Evolutionary conservation across 140 eudicot species (phyloP).

Genomic region (Oenanthe javanica): DNA sequence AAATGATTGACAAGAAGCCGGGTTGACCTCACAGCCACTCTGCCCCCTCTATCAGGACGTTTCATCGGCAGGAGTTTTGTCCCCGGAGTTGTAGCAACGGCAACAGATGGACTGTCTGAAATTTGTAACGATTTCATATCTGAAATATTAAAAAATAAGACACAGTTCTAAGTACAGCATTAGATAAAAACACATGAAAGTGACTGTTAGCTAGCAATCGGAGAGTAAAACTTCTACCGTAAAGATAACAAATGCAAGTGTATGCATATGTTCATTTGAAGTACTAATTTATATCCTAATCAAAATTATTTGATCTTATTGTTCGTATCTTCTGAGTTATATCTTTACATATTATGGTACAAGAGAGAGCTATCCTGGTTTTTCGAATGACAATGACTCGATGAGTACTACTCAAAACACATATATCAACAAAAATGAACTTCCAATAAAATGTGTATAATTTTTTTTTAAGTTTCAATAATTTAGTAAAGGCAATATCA

Average conservation of each 20-base stretch:
- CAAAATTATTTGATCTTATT: too few relatives aligned
- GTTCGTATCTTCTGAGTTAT: background rate
- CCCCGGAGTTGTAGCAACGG: background rate
- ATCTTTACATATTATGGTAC: background rate
- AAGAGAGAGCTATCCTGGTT: background rate
- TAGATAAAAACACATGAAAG: background rate
- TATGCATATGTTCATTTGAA: background rate
- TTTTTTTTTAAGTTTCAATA: too few relatives aligned
- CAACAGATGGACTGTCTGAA: constrained; percentile 7
- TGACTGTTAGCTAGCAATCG: background rate
- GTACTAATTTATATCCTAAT: background rate
- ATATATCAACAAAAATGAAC: background rate
- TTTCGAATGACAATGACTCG: background rate
- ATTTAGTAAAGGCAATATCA: background rate
- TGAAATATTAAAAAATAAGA: background rate
- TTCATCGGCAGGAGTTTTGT: constrained; percentile 22
- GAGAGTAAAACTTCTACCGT: background rate
- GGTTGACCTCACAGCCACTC: constrained; percentile 7
- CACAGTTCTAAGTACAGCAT: background rate
- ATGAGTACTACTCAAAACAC: background rate
- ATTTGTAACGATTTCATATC: constrained; percentile 3
- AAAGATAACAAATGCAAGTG: background rate
- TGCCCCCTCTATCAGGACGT: constrained; percentile 44
- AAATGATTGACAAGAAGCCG: constrained; percentile 44
- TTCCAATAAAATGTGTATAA: background rate